phyloP scores from a whole-genome alignment of 768 basidiomycete species.

The Polyporus arcularius region DNA sequence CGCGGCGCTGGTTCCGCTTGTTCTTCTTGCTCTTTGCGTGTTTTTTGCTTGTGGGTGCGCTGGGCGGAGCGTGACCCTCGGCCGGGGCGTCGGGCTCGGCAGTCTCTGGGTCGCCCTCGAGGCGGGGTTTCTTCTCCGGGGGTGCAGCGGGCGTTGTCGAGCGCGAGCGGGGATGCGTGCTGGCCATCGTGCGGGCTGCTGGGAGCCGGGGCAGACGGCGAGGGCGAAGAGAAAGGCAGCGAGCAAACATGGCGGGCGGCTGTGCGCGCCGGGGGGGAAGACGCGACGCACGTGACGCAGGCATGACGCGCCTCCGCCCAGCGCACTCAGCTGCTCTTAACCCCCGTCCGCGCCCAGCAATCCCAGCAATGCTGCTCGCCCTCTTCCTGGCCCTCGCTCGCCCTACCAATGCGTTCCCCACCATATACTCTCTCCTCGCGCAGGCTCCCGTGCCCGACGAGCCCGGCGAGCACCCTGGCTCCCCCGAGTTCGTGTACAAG shows the following conservation, averaged over 20 bases:
- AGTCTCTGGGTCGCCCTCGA: conserved; percentile 14
- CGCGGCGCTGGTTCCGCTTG: conserved; percentile 38
- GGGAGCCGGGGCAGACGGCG: not conserved
- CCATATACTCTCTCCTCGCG: conserved; percentile 21
- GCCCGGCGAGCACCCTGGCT: conserved; percentile 39
- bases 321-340: not conserved
- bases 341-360: not conserved
- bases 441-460: not conserved
- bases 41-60: conserved; percentile 8
- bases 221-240: not conserved
- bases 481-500: conserved; percentile 76
- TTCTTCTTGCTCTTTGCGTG: conserved; percentile 23
- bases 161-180: conserved; percentile 9
- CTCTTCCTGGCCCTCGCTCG: not conserved
- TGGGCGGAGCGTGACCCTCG: conserved; percentile 3
- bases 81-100: conserved; percentile 1
- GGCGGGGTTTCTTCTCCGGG: conserved; percentile 35
- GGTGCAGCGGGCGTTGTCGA: conserved; percentile 7
- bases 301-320: conserved; percentile 3
- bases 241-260: conserved; percentile 13
- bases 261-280: not conserved
- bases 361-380: not conserved
- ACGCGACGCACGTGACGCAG: conserved; percentile 20
- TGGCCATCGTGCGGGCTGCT: not conserved
- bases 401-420: not conserved